Conservation (phyloP, 768 basidiomycete genomes). For the Podaxis sp. region DNA sequence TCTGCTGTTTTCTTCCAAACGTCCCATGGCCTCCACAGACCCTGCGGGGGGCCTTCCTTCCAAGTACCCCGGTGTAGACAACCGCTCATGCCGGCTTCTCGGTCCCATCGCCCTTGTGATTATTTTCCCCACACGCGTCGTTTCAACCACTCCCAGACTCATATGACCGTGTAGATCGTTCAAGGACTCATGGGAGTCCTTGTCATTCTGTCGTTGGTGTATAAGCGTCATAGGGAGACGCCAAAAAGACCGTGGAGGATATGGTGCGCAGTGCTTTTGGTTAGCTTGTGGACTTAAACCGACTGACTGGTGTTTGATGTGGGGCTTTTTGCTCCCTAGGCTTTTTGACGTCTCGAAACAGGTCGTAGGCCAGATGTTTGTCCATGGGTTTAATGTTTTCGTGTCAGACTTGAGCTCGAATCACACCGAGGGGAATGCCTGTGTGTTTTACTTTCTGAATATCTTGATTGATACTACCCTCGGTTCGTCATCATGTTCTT, state of each 20-base stretch:
- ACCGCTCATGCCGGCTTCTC: slow-evolving; percentile 49
- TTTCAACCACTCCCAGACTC: slow-evolving; percentile 34
- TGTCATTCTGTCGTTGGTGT: slow-evolving; percentile 83
- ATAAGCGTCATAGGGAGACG: slow-evolving; percentile 85
- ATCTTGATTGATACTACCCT: slow-evolving; percentile 90
- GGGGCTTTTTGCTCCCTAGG: slow-evolving; percentile 40
- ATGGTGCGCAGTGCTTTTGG: slow-evolving; percentile 55
- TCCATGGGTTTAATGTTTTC: slow-evolving; percentile 77
- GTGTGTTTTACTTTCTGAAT: slow-evolving; percentile 90
- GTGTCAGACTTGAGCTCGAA: slow-evolving; percentile 77
- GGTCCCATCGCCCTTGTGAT: slow-evolving; percentile 52
- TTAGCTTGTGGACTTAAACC: neutral
- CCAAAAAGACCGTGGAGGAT: slow-evolving; percentile 90
- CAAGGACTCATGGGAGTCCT: slow-evolving; percentile 89
- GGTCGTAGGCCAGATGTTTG: slow-evolving; percentile 80
- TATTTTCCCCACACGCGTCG: slow-evolving; percentile 36
- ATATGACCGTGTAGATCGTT: slow-evolving; percentile 58
- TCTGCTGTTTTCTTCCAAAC: neutral
- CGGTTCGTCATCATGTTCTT: slow-evolving; percentile 48
- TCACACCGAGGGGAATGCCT: slow-evolving; percentile 76
- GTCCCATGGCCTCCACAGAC: slow-evolving; percentile 6
- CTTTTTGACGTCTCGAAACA: slow-evolving; percentile 94
- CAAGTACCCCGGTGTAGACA: slow-evolving; percentile 43
- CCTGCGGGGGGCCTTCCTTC: slow-evolving; percentile 18
- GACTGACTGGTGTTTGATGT: slow-evolving; percentile 4